Evolutionary conservation across 2,329 filamentous ascomycete genomes (phyloP).

Genomic region (Metarhizium album): DNA sequence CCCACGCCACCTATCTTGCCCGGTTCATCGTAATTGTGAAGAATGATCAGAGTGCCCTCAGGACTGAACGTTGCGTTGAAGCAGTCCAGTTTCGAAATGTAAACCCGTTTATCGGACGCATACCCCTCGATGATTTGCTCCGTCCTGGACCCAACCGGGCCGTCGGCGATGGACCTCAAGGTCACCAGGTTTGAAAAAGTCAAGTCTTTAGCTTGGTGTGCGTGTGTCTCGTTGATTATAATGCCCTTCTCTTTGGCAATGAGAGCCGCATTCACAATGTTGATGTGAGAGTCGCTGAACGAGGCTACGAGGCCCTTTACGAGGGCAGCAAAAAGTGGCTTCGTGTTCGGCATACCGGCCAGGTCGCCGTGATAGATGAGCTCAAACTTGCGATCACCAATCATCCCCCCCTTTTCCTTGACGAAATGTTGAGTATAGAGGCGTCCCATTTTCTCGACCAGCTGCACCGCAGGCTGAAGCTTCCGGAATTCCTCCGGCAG

Average conservation of each 20-base stretch:
- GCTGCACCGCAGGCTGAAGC: slow-evolving; percentile 62
- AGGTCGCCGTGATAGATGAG: slow-evolving; percentile 69
- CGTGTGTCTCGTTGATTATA: slow-evolving; percentile 62
- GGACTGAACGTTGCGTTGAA: slow-evolving; percentile 67
- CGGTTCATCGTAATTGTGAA: slow-evolving; percentile 71
- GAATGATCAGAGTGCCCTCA: slow-evolving; percentile 63
- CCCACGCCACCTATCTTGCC: slow-evolving; percentile 78
- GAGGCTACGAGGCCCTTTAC: slow-evolving; percentile 65
- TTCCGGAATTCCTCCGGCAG: slow-evolving; percentile 70
- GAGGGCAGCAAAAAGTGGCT: slow-evolving; percentile 67
- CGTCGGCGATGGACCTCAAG: slow-evolving; percentile 40
- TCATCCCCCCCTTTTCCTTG: slow-evolving; percentile 28
- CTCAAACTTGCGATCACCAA: slow-evolving; percentile 60
- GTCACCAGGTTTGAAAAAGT: slow-evolving; percentile 64
- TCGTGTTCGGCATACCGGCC: slow-evolving; percentile 60
- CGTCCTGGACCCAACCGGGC: slow-evolving; percentile 11
- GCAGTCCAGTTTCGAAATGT: slow-evolving; percentile 62
- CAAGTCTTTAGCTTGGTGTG: slow-evolving; percentile 47
- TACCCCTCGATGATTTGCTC: slow-evolving; percentile 53
- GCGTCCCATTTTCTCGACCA: slow-evolving; percentile 70
- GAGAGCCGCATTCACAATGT: slow-evolving; percentile 71
- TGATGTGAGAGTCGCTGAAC: slow-evolving; percentile 60
- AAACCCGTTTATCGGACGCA: slow-evolving; percentile 50
- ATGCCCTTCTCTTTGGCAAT: slow-evolving; percentile 70
- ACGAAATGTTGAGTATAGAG: slow-evolving; percentile 70